These are phyloP conservation scores for Cercospora citrullina DNA, from an alignment of 2,329 filamentous ascomycete genomes.

Conservation along the genomic window DNA sequence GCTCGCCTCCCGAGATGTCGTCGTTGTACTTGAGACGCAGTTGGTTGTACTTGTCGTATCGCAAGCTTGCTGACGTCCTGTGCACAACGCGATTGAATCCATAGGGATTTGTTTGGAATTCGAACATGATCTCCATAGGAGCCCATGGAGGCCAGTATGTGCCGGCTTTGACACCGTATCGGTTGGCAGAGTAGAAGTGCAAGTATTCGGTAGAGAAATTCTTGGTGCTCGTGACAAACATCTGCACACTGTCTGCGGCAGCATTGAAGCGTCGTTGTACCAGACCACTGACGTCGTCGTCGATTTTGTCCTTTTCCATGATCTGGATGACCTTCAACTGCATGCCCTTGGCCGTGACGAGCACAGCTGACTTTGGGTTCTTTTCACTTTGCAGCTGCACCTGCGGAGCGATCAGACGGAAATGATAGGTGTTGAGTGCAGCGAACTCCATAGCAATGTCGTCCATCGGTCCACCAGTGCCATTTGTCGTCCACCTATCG, in stretches of 20 bases:
- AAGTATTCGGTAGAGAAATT: constrained; percentile 81
- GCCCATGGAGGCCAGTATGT: constrained; percentile 98
- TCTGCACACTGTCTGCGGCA: constrained; percentile 96
- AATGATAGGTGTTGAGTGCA: constrained; percentile 89
- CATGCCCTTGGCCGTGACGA: constrained; percentile 98
- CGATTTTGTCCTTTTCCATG: constrained; percentile 93
- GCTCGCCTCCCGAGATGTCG: constrained; percentile 69
- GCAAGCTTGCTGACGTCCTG: constrained; percentile 89
- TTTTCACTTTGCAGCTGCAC: constrained; percentile 98
- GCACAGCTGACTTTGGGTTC: constrained; percentile 91
- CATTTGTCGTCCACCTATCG: constrained; percentile 43
- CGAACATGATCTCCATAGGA: constrained; percentile 97
- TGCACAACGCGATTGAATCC: constrained; percentile 98
- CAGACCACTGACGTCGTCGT: constrained; percentile 88
- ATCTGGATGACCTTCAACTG: constrained; percentile 96
- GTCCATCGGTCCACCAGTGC: constrained; percentile 48
- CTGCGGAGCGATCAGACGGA: constrained; percentile 92
- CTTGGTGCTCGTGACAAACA: constrained; percentile 94
- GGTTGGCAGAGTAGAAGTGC: constrained; percentile 91
- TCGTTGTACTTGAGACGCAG: constrained; percentile 96
- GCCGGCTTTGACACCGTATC: constrained; percentile 80
- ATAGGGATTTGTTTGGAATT: constrained; percentile 89
- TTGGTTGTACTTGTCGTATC: constrained; percentile 98
- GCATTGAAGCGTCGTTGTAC: constrained; percentile 92
- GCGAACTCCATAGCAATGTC: constrained; percentile 86